Conservation (phyloP, 2,329 filamentous ascomycete genomes). For the Pseudogymnoascus sp. region DNA sequence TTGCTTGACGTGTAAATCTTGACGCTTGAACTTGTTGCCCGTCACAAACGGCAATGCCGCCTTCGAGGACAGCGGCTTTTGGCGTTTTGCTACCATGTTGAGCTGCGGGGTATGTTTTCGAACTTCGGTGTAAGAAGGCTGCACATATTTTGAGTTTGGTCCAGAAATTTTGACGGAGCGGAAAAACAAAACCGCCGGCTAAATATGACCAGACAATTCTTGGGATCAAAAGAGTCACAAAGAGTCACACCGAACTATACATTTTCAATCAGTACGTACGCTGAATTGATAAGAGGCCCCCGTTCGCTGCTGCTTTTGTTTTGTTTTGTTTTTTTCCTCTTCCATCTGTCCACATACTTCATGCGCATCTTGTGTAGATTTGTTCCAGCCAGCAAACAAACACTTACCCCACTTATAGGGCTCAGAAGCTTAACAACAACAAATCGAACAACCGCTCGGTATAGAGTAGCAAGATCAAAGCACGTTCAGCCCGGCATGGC, state of each 20-base stretch:
- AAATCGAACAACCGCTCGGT: slow-evolving; percentile 19
- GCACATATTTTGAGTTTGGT: background rate
- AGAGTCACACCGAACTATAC: background rate
- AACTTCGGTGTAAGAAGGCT: background rate
- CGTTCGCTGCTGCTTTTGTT: background rate
- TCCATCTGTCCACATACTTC: background rate
- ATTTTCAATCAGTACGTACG: slow-evolving; percentile 1
- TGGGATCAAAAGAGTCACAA: background rate
- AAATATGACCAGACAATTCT: background rate
- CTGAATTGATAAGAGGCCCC: background rate
- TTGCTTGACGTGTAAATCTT: slow-evolving; percentile 68
- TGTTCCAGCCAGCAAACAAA: slow-evolving; percentile 25
- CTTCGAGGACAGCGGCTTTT: slow-evolving; percentile 34
- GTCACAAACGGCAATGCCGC: slow-evolving; percentile 45
- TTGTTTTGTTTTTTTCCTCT: slow-evolving; percentile 1
- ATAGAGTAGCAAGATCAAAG: slow-evolving; percentile 28
- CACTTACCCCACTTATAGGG: slow-evolving; percentile 18
- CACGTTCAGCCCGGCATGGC: slow-evolving; percentile 41
- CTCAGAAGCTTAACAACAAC: slow-evolving; percentile 32
- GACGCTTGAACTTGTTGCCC: slow-evolving; percentile 71
- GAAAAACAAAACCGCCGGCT: slow-evolving; percentile 10
- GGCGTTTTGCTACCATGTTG: slow-evolving; percentile 43
- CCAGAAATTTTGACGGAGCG: slow-evolving; percentile 8
- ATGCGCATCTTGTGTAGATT: slow-evolving; percentile 35
- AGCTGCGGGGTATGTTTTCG: slow-evolving; percentile 16